A percentile compares a stretch with the other conserved stretches of the same genome.
phyloP scores from a whole-genome alignment of 2,329 filamentous ascomycete species.

The Botrytis aclada region DNA sequence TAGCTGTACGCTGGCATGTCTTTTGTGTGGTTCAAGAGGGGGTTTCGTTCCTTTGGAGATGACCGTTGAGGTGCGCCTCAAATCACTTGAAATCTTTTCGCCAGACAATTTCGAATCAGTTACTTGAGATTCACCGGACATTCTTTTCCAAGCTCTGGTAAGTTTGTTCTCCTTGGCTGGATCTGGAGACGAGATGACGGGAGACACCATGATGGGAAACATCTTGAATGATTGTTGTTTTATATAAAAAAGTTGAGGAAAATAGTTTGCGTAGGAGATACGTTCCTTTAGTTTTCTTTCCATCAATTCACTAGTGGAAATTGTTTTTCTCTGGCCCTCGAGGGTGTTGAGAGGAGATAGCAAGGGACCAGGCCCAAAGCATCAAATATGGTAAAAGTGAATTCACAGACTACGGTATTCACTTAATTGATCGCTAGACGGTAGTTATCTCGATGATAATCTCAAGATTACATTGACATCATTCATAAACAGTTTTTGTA shows the following conservation, averaged over 20 bases:
- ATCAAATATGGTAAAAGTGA: not conserved
- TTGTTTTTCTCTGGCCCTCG: not conserved
- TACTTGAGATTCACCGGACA: conserved; percentile 1
- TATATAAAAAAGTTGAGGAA: not conserved
- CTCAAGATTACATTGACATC: not conserved
- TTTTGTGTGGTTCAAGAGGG: not conserved
- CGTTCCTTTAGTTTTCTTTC: not conserved
- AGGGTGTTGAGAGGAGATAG: not conserved
- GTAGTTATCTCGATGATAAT: not conserved
- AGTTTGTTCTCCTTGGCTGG: not conserved
- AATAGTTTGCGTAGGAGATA: not conserved
- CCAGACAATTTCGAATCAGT: not conserved
- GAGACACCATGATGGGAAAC: conserved; percentile 9
- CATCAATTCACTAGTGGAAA: not conserved
- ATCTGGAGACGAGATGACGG: not conserved
- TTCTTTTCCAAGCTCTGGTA: conserved; percentile 6
- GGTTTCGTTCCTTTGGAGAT: not conserved
- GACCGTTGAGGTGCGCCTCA: not conserved
- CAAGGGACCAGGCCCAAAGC: not conserved
- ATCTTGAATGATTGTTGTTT: not conserved
- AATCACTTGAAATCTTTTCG: not conserved
- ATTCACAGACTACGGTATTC: not conserved
- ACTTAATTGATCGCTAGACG: not conserved
- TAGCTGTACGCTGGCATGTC: not conserved
- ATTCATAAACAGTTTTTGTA: not conserved